These are phyloP conservation scores for Punica granatum DNA, from an alignment of 345 rosid species.

Conservation along the genomic window DNA sequence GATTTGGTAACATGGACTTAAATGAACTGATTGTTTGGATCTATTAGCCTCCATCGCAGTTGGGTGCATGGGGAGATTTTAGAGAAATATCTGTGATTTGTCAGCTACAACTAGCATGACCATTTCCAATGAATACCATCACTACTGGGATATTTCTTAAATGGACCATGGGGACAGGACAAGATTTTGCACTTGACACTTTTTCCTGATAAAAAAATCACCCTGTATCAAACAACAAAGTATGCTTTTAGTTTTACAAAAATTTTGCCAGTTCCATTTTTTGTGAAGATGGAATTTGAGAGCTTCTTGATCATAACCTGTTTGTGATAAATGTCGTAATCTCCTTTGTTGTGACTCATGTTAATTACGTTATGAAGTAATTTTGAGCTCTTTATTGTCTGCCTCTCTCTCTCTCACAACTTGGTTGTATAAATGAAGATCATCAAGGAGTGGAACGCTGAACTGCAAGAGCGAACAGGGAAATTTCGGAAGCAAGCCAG, in stretches of 20 bases:
- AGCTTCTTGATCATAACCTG: no score
- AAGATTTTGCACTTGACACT: background rate
- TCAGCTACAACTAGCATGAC: background rate
- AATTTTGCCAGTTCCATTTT: no score
- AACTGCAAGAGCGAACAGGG: conserved; percentile 87
- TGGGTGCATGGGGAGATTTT: background rate
- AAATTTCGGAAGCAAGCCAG: conserved; percentile 86
- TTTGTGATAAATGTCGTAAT: no score
- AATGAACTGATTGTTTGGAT: background rate
- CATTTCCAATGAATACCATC: background rate
- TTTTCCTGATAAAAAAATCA: background rate
- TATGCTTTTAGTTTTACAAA: no score
- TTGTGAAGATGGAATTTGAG: no score
- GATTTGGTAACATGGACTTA: background rate
- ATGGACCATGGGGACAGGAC: background rate
- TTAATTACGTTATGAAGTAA: background rate
- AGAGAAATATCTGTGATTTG: background rate
- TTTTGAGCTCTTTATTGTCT: background rate
- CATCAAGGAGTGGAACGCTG: conserved; percentile 93
- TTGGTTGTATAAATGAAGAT: conserved; percentile 36
- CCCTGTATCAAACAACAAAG: no score
- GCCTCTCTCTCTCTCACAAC: background rate
- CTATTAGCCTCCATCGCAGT: background rate
- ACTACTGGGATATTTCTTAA: background rate
- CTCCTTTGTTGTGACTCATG: no score